Base-by-base conservation (phyloP, 345 rosid genomes). In the Eucalyptus coolabah region DNA sequence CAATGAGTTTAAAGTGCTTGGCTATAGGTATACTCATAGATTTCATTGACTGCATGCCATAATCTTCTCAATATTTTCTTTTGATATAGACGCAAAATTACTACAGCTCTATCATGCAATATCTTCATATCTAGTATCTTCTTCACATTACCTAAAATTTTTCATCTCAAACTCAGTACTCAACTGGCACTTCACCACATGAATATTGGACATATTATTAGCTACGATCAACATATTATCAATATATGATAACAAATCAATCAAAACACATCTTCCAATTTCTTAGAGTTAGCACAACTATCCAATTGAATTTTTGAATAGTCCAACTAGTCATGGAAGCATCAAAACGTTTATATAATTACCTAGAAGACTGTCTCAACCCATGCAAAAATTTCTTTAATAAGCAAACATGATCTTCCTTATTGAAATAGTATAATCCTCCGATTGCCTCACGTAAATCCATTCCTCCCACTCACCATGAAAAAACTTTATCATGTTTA, bases 21-120 rank as follows among this genome's bases (percentile, higher is more conserved):
- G 54, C 23, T 17, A 51, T 6, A 51, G 4, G 56, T 53, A 53
- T 53, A 53, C 56, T 53, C 56, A 3, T 3, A 53, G 2, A 50
- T 50, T 50, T 50, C 6, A 0, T 2, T 14, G 51, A 50, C 0
- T 2, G 3, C 53, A 50, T 15, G 53, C 0, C 53, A 50, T 15
- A 15, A 50, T 50, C 1, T 5, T 50, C 7, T 50, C 19, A 6
- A 50, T 50, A 2, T 7, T 53, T 59, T 59, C 30, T 9, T 59
- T 59, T 24, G 30, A 26, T 59, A 59, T 59, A 26, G 65, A 5
- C 3, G 0, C 14, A 2, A 24, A 59, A 59, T 2, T 59, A 1
- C 2, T 59, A 5, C 1, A 59, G 14, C 65, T 2, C 7, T 26
- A 59, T 59, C 65, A 59, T 11, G 14, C 3, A 59, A 26, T 59